These are phyloP conservation scores for Helminthosporium solani DNA, from an alignment of 2,329 filamentous ascomycete species.

Conservation along the genomic window DNA sequence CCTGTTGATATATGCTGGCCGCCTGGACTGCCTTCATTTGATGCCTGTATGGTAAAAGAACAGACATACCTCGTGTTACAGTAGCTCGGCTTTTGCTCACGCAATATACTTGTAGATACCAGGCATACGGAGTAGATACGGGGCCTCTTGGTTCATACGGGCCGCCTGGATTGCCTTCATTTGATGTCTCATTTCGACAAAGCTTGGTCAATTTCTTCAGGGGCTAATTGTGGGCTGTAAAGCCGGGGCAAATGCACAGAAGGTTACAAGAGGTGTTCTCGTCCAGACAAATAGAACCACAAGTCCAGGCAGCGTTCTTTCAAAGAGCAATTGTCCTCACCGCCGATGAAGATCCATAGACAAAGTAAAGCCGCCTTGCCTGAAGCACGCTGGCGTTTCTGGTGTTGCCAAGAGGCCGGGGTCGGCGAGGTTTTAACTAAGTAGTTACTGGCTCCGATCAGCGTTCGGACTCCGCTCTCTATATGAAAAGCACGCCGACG, in stretches of 20 bases:
- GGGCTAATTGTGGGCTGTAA: background rate
- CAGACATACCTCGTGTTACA: too few species aligned
- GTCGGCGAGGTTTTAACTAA: background rate
- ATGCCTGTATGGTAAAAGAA: too few species aligned
- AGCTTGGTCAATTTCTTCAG: too few species aligned
- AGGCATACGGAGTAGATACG: background rate
- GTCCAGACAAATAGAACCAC: too few species aligned
- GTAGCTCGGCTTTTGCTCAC: background rate
- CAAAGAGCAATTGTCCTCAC: background rate
- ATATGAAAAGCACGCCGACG: conserved; percentile 1
- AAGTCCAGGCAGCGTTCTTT: background rate
- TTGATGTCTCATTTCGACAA: background rate
- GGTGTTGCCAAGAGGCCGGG: background rate
- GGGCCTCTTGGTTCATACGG: background rate
- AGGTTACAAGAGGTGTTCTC: background rate
- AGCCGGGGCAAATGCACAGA: background rate
- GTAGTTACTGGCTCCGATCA: background rate
- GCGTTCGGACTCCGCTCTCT: conserved; percentile 2
- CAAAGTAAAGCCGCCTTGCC: background rate
- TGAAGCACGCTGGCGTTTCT: background rate
- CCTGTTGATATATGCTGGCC: background rate
- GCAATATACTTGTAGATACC: background rate
- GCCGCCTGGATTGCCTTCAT: background rate
- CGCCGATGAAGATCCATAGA: background rate
- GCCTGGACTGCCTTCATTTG: background rate